Percentiles rank a stretch among this genome's conserved stretches.
These are phyloP conservation scores for Hypericum perforatum DNA, from an alignment of 345 rosid species.

Conservation along the genomic window DNA sequence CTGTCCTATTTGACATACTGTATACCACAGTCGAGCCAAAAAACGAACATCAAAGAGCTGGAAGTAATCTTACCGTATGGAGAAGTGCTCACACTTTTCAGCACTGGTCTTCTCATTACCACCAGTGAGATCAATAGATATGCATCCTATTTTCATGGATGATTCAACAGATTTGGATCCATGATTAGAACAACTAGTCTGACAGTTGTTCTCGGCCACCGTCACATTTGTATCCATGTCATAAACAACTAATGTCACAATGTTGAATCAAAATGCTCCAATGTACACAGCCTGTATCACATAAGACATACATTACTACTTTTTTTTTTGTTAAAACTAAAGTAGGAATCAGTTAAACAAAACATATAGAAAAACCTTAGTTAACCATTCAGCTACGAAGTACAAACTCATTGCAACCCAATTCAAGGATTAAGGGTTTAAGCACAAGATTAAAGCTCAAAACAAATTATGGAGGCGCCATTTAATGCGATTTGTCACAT, in stretches of 20 bases:
- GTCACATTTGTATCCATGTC: constrained; percentile 17
- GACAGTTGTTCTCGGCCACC: constrained; percentile 25
- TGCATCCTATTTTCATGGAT: constrained; percentile 41
- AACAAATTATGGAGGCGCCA: constrained; percentile 4
- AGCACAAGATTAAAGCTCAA: neutral
- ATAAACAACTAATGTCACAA: constrained; percentile 10
- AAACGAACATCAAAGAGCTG: neutral
- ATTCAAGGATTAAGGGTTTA: too few relatives aligned
- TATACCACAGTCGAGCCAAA: neutral
- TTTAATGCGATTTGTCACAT: constrained; percentile 28
- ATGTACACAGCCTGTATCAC: constrained; percentile 1
- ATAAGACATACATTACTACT: neutral
- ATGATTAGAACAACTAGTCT: constrained; percentile 18
- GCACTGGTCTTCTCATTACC: constrained; percentile 24
- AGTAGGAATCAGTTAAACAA: neutral
- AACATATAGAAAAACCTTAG: too few relatives aligned
- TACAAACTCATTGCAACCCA: too few relatives aligned
- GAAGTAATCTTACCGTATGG: constrained; percentile 49
- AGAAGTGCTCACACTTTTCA: constrained; percentile 49
- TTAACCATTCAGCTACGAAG: too few relatives aligned
- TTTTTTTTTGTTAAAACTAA: constrained; percentile 8
- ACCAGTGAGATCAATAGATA: constrained; percentile 40
- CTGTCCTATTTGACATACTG: too few relatives aligned
- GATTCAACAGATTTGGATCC: constrained; percentile 34
- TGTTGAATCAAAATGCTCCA: constrained; percentile 5